Conservation (phyloP, 768 basidiomycete genomes). For the Podaxis carcinomalis region DNA sequence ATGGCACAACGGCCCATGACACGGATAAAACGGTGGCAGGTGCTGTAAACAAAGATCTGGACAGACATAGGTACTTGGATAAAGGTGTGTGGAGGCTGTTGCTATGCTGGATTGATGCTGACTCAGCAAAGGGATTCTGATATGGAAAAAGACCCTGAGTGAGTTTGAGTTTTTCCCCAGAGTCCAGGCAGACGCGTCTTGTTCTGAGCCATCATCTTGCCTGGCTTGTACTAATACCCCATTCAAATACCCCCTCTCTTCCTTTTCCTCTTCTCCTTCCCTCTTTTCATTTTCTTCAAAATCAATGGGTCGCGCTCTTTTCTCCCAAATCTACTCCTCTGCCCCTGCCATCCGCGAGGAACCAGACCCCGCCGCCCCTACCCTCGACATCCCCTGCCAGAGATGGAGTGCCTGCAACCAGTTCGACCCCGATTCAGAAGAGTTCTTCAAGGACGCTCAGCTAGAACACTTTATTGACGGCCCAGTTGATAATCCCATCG, state of each 20-base stretch:
- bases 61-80: background rate
- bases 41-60: background rate
- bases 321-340: constrained; percentile 40
- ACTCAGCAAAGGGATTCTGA: constrained; percentile 3
- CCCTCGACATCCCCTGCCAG: constrained; percentile 43
- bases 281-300: constrained; percentile 12
- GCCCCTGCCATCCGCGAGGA: constrained; percentile 40
- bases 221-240: constrained; percentile 23
- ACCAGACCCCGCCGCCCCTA: constrained; percentile 30
- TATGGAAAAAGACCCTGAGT: background rate
- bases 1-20: background rate
- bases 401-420: constrained; percentile 63
- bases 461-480: constrained; percentile 65
- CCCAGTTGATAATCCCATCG: constrained; percentile 24
- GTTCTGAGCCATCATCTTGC: constrained; percentile 22
- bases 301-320: constrained; percentile 58
- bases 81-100: background rate
- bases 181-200: constrained; percentile 21
- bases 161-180: constrained; percentile 12
- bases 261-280: background rate
- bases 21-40: background rate
- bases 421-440: constrained; percentile 81
- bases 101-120: background rate
- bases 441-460: constrained; percentile 60
- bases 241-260: constrained; percentile 18